Evolutionary conservation across 352 stramenopile species (phyloP), one percentile per base, ranked within the genome.

Genomic region (Globisporangium okanoganense): DNA sequence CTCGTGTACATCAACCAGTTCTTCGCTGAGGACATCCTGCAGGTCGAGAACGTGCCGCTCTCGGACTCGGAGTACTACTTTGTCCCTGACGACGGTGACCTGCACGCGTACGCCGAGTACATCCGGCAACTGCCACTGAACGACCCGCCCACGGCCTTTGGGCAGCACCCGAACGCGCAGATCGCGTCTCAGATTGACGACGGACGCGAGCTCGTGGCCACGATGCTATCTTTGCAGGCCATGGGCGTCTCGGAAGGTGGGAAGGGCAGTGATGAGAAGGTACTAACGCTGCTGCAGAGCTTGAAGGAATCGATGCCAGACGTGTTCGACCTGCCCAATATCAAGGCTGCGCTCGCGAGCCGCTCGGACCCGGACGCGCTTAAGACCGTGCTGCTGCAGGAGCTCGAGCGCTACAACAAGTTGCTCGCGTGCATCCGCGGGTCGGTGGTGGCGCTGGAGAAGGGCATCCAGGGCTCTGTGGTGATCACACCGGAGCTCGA

Each of bases 1-100:
- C 94, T 98, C 49, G 91, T 98, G 40, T 99, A 98, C 64, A 98
- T 99, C 57, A 88, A 85, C 22, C 91, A 99, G 66, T 97, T 98
- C 59, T 98, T 98, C 64, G 95, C 79, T 14, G 92, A 98, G 49
- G 87, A 95, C 12, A 77, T 95, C 7, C 56, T 97, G 8, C 74
- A 87, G 20, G 70, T 90, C 33, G 85, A 94, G 18, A 96, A 97
- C 61, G 84, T 93, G 52, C 77, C 66, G 10, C 62, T 98, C 18
- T 95, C 87, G 16, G 88, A 97, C 33, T 90, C 92, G 0, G 85
- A 95, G 60, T 94, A 96, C 62, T 98, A 98, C 70, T 96, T 92
- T 56, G 92, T 98, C 4, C 94, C 95, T 3, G 78, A 93, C 51
- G 95, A 98, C 48, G 95, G 92, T 6, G 90, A 98, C 25, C 53